phyloP scores from a whole-genome alignment of 2,329 filamentous ascomycete genomes.

The Bipolaris victoriae region DNA sequence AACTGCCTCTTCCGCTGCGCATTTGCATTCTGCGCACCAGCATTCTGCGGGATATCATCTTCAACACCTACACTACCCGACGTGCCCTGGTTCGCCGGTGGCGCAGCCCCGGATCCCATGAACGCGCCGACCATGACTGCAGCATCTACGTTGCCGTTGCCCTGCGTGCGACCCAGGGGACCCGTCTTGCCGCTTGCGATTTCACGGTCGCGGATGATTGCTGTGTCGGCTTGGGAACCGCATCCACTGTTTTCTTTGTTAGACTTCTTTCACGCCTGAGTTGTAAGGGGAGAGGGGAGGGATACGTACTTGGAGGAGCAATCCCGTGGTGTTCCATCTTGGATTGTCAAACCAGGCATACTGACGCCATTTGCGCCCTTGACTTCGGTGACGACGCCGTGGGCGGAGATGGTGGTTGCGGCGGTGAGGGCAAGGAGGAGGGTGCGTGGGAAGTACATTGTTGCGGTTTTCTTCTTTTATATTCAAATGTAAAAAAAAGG shows the following conservation, averaged over 20 bases:
- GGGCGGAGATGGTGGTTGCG: conserved; percentile 59
- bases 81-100: conserved; percentile 42
- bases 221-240: conserved; percentile 70
- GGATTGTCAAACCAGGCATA: conserved; percentile 68
- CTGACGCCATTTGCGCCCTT: conserved; percentile 66
- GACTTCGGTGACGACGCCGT: conserved; percentile 64
- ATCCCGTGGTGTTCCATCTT: conserved; percentile 71
- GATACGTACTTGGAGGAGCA: conserved; percentile 57
- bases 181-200: conserved; percentile 60
- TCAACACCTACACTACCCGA: conserved; percentile 41
- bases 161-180: conserved; percentile 68
- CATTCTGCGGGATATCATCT: conserved; percentile 35
- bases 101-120: conserved; percentile 54
- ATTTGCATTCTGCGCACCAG: not conserved
- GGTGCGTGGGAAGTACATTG: conserved; percentile 39
- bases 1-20: conserved; percentile 39
- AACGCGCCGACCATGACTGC: conserved; percentile 65
- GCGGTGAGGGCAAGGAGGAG: conserved; percentile 38
- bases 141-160: conserved; percentile 66
- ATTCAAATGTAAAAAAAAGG: no score
- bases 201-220: conserved; percentile 69
- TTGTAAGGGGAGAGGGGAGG: no score
- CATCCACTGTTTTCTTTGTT: conserved; percentile 50
- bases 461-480: not conserved
- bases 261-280: conserved; percentile 8